Percentiles rank a stretch among this genome's conserved stretches.
Conservation (phyloP, 139 green algal genomes). For the Spirogloea muscicola region DNA sequence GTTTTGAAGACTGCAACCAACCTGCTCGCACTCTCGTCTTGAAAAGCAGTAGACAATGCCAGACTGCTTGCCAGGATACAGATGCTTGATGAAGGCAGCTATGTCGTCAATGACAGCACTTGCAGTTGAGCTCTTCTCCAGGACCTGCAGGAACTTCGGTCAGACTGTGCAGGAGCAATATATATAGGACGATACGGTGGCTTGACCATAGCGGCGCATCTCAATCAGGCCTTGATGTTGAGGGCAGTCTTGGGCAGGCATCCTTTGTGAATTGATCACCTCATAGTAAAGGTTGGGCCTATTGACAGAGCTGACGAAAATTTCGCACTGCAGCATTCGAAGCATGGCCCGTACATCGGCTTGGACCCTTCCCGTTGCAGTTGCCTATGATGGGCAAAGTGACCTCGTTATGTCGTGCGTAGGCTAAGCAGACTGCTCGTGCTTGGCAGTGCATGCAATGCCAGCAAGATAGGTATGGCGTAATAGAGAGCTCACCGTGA, state of each 20-base stretch:
- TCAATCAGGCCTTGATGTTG: too few species aligned
- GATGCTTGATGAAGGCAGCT: conserved; percentile 5
- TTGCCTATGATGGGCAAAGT: too few species aligned
- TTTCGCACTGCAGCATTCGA: conserved; percentile 22
- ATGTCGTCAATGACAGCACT: conserved; percentile 41
- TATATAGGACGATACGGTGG: too few species aligned
- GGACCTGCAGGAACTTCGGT: conserved; percentile 13
- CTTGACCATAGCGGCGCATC: too few species aligned
- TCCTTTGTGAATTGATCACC: too few species aligned
- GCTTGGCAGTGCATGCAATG: too few species aligned
- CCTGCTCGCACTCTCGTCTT: conserved; percentile 57
- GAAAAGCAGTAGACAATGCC: conserved; percentile 92
- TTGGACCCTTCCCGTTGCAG: conserved; percentile 35
- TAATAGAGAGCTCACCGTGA: conserved; percentile 78
- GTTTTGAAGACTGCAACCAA: too few species aligned
- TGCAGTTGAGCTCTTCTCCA: conserved; percentile 2
- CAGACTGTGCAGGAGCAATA: too few species aligned
- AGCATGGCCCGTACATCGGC: conserved; percentile 47
- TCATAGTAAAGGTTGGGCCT: conserved; percentile 49
- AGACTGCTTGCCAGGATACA: conserved; percentile 26
- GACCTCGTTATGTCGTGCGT: too few species aligned
- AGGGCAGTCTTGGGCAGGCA: too few species aligned
- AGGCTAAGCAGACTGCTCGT: too few species aligned
- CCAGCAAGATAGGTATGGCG: too few species aligned
- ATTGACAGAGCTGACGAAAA: conserved; percentile 46